Evolutionary conservation across 768 basidiomycete species (phyloP), one percentile per base, ranked within the genome.

Genomic region (Mycena maculata): DNA sequence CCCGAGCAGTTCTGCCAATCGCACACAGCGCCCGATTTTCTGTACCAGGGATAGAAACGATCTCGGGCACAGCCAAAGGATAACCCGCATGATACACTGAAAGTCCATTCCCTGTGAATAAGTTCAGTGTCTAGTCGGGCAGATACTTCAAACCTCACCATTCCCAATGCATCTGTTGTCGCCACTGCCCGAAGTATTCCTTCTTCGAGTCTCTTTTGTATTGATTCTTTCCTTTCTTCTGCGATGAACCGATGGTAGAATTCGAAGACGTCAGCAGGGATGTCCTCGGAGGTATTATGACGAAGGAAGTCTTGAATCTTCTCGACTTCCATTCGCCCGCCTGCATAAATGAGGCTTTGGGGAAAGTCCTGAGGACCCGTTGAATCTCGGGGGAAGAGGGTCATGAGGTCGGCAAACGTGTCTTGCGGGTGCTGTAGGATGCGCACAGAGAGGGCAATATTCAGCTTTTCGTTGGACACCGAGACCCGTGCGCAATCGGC

Each of bases 401-500:
- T 54, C 6, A 50, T 47, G 38, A 60, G 42, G 48, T 66, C 65
- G 18, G 65, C 58, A 50, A 31, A 62, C 12, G 59, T 36, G 30
- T 28, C 38, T 20, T 50, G 45, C 28, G 60, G 33, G 36, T 68
- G 66, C 49, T 68, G 59, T 28, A 68, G 13, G 9, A 62, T 44
- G 23, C 66, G 66, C 45, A 61, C 53, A 4, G 66, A 68, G 25
- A 68, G 54, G 3, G 60, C 60, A 1, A 68, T 28, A 33, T 68
- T 68, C 3, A 6, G 33, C 66, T 62, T 68, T 18, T 38, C 60
- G 22, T 68, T 68, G 13, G 66, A 61, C 4, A 61, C 49, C 7
- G 23, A 28, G 4, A 58, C 45, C 5, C 57, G 44, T 12, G 57
- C 57, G 22, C 42, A 58, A n/a, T 47, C 57, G 1, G 28, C 15